Evolutionary conservation across 495 filamentous ascomycete species (phyloP), one percentile per base, ranked within the genome.

Genomic region (Penicillium silybi): DNA sequence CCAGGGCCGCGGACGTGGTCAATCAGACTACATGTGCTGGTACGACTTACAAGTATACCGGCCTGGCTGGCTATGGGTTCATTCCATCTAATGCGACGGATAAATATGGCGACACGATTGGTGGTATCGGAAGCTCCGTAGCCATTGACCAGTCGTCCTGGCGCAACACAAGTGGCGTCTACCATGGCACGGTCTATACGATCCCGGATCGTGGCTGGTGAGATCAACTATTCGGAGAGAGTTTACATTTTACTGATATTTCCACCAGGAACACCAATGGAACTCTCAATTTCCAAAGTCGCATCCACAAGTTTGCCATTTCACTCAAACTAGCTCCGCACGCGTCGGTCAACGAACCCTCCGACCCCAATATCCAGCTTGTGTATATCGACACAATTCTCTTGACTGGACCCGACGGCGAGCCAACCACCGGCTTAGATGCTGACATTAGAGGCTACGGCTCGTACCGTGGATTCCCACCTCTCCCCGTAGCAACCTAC

Each of bases 151-250:
- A 72, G 44, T 65, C 52, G 19, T 73, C 76, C 26, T 93, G 88
- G 89, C 80, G 73, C 58, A 84, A 84, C 62, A 64, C 63, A 16
- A 58, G 53, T 7, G 66, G 71, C 20, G 76, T 59, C 10, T 93
- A 90, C 63, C 75, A 72, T 7, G 88, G 85, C 4, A 76, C 77
- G 8, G 58, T 89, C 27, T 92, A 78, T 62, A 69, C 76, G 9
- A 65, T 89, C 4, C 88, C 89, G 2, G 88, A 90, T 62, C 75
- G 87, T 32, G 88, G 88, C 46, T 92, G 88, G 84, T 79, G 59
- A 49, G 63, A 42, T 19, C 15, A 18, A 17, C 6, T 41, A 34
- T 16, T 39, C n/a, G 3, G 6, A 40, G 6, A 27, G 38, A 10
- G 11, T 20, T 29, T 20, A 17, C 3, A 35, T n/a, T 49, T n/a